Percentiles rank a stretch among this genome's conserved stretches.
Conservation (phyloP, 768 basidiomycete genomes). For the Suillus occidentalis region DNA sequence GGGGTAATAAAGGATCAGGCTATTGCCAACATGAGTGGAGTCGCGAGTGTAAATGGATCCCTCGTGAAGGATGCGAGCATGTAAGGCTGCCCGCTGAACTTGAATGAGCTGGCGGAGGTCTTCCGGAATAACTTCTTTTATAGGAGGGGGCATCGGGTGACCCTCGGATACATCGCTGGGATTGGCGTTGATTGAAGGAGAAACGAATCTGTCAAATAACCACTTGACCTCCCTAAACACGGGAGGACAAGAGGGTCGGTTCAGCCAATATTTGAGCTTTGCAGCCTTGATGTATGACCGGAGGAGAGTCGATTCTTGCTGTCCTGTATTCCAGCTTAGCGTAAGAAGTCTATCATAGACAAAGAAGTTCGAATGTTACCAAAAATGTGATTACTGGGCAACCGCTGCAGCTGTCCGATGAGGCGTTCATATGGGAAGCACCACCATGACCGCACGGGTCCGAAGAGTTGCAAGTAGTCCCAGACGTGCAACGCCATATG, state of each 20-base stretch:
- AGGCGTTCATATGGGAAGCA: too few relatives aligned
- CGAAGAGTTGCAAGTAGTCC: too few relatives aligned
- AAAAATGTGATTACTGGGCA: too few relatives aligned
- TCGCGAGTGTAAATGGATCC: conserved; percentile 9
- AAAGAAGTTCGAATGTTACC: too few relatives aligned
- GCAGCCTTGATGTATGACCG: too few relatives aligned
- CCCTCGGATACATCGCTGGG: background rate
- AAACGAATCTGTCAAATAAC: conserved; percentile 16
- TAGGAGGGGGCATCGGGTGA: too few relatives aligned
- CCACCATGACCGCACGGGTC: too few relatives aligned
- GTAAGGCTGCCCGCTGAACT: background rate
- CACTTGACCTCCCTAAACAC: conserved; percentile 18
- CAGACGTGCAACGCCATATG: too few relatives aligned
- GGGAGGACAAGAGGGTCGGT: conserved; percentile 16
- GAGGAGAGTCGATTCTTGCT: conserved; percentile 14
- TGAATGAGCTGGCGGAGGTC: conserved; percentile 7
- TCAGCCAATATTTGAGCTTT: conserved; percentile 12
- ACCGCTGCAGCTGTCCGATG: too few relatives aligned
- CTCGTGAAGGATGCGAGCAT: conserved; percentile 2
- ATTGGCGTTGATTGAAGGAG: background rate
- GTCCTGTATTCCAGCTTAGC: background rate
- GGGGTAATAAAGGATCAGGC: too few relatives aligned
- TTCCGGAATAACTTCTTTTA: background rate
- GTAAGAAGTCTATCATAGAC: too few relatives aligned
- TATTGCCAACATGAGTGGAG: too few relatives aligned